A percentile compares a stretch with the other conserved stretches of the same genome.
These are phyloP conservation scores for Monoraphidium neglectum DNA, from an alignment of 139 green algal species.

Conservation along the genomic window DNA sequence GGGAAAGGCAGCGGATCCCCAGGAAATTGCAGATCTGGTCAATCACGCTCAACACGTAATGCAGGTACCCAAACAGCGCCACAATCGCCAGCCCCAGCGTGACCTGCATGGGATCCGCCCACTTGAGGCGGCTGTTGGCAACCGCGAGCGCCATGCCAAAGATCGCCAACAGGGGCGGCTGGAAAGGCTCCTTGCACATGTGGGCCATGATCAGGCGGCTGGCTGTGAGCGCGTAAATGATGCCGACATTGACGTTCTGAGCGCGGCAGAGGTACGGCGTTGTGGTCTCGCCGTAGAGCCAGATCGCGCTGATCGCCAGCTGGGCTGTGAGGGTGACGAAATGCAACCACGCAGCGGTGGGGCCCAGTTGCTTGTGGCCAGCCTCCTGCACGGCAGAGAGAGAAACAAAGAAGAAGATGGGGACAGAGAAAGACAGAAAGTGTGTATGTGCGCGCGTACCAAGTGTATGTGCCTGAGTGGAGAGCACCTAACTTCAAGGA, in stretches of 20 bases:
- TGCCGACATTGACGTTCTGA: slow-evolving; percentile 45
- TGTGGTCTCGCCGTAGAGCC: slow-evolving; percentile 21
- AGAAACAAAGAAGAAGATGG: no score
- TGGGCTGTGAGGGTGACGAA: slow-evolving; percentile 41
- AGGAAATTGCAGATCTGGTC: slow-evolving; percentile 77
- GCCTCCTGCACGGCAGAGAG: slow-evolving; percentile 45
- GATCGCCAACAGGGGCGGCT: slow-evolving; percentile 47
- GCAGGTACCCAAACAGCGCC: slow-evolving; percentile 64
- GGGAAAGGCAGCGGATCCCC: slow-evolving; percentile 79
- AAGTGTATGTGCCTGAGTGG: no score
- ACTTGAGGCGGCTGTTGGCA: slow-evolving; percentile 30
- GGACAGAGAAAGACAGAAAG: no score
- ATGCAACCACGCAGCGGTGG: slow-evolving; percentile 44
- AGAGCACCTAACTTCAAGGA: no score
- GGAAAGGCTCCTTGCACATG: slow-evolving; percentile 89
- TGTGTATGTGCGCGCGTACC: no score
- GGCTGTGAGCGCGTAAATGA: slow-evolving; percentile 59
- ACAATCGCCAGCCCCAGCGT: slow-evolving; percentile 40
- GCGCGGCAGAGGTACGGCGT: slow-evolving; percentile 32
- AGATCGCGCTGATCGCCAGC: slow-evolving; percentile 32
- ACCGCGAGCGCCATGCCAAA: slow-evolving; percentile 34
- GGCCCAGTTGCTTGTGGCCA: slow-evolving; percentile 74
- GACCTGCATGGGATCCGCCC: slow-evolving; percentile 26
- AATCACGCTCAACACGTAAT: slow-evolving; percentile 57
- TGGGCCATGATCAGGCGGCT: slow-evolving; percentile 89